Base-by-base conservation (phyloP, 2,329 filamentous ascomycete genomes). In the Pseudodiploospora longispora region DNA sequence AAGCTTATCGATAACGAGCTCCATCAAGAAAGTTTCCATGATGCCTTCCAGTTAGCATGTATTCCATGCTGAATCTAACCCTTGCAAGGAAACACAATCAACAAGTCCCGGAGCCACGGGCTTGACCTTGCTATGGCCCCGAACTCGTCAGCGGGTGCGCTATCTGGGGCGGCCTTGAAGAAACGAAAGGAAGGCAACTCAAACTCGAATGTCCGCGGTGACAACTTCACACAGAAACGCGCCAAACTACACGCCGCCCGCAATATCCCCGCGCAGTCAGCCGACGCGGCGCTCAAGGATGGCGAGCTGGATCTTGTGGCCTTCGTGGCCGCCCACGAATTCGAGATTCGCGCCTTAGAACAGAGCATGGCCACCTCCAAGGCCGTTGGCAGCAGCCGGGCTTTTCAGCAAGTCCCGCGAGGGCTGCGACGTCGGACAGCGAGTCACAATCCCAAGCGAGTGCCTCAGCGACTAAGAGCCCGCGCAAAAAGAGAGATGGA, bases 361-460 rank as follows among this genome's bases (percentile, higher is more conserved):
- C 74, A 83, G 57, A 87, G 86, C 48, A 93, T 97, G 76, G 74
- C 76, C 43, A 80, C 78, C 32, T 84, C 87, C 38, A 90, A 85
- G 61, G 66, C 67, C 5, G 67, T 70, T 34, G 67, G 71, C 43
- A 70, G 77, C 36, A 82, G 79, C 46, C 77, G 91, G 41, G 90
- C 91, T 10, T 97, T 97, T 58, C 93, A 98, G 63, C 80, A 87
- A 54, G 85, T 98, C 5, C 93, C 93, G 1, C 79, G 88, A 53
- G 82, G 83, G 40, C 69, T 98, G 75, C 75, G 93, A 52, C 75
- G 93, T 51, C 76, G 93, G 55, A 95, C 91, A 0, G 93, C 91
- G 19, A 95, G 89, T 62, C 93, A 98, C 66, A 96, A 98, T 74
- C 85, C 86, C 32, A 95, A 91, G 66, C 79, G 85, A 50, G 83